Evolutionary conservation across 768 basidiomycete species (phyloP), one percentile per base, ranked within the genome.

Genomic region (Tricholomella constricta): DNA sequence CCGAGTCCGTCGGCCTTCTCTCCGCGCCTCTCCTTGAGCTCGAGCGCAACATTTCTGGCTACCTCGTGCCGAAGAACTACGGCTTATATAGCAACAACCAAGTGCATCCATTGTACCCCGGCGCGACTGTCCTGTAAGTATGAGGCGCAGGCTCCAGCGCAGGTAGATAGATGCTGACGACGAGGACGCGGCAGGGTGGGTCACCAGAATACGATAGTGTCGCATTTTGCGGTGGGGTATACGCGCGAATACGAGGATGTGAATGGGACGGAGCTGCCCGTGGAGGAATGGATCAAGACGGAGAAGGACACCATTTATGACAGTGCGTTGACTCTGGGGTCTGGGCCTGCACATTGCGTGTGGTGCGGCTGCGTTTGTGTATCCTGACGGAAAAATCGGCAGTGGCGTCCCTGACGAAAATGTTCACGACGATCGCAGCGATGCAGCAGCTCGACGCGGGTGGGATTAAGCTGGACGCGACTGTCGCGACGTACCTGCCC

Each of bases 381-480:
- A 9, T 14, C 10, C 17, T 27, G 23, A 46, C 20, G 19, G n/a
- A n/a, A n/a, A n/a, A n/a, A n/a, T 34, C 19, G 14, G 35, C 32
- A 68, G 66, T 68, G 66, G 66, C 66, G 2, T 68, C 66, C n/a
- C 52, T 68, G 38, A 66, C 66, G 29, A 68, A 68, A 46, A 48
- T 68, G 59, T 66, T 68, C 45, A 66, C 65, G 4, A 59, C 65
- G 26, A 63, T 68, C 26, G 56, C 58, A 1, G 62, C 61, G 5
- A 45, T 68, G 51, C 65, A 68, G 32, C 66, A 68, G 49, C 51
- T 68, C 29, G 66, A 68, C 11, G 47, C 51, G 20, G 59, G 63
- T 2, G 56, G 35, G 20, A 56, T 68, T 31, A 44, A 34, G 3
- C 45, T 66, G 35, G 54, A 65, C 26, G 55, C 51, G 5, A 60